phyloP scores from a whole-genome alignment of 148 eudicot species.

The Heliamphora exappendiculata region DNA sequence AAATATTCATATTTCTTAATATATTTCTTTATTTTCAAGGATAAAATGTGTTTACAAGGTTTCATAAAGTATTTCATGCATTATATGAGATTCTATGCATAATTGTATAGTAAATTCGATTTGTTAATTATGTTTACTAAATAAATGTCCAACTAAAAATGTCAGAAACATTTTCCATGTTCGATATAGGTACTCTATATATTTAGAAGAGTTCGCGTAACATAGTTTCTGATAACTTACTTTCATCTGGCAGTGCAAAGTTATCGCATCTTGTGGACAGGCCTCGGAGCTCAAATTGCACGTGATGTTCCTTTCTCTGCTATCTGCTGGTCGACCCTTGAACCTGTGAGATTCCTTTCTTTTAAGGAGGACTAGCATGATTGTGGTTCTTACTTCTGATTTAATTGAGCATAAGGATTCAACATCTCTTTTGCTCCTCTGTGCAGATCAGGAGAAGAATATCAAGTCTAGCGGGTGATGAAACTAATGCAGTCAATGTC shows the following conservation, averaged over 20 bases:
- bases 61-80: no score
- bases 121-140: no score
- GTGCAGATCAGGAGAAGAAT: slow-evolving; percentile 58
- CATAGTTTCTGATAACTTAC: slow-evolving; percentile 8
- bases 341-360: slow-evolving; percentile 50
- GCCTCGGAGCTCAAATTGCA: slow-evolving; percentile 88
- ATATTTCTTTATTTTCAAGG: no score
- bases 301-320: slow-evolving; percentile 96
- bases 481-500: slow-evolving; percentile 36
- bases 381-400: neutral
- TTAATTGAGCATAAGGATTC: neutral
- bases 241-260: slow-evolving; percentile 38
- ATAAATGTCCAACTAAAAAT: no score
- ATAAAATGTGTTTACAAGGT: no score
- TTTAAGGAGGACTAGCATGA: neutral
- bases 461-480: slow-evolving; percentile 37
- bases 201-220: no score
- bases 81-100: no score
- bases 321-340: slow-evolving; percentile 88
- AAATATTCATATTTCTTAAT: no score
- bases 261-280: slow-evolving; percentile 81
- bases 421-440: slow-evolving; percentile 8
- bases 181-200: no score
- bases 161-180: no score
- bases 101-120: no score